Evolutionary conservation across 176 grass and related monocot species (phyloP).

Genomic region (Carex littledalei): DNA sequence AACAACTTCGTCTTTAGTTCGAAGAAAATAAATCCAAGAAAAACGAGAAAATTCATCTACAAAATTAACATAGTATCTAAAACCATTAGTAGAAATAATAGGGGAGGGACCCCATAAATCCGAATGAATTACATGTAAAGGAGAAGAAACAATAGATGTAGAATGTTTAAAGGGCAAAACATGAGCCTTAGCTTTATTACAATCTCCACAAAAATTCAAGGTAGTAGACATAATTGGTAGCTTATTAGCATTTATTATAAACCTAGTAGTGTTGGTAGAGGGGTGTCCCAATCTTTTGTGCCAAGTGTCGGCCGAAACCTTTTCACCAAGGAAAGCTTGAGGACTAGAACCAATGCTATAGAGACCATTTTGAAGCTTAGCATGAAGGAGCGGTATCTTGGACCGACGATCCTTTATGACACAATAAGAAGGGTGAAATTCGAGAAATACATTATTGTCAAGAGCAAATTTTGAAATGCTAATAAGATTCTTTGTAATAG

Average conservation of each 20-base stretch:
- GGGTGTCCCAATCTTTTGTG: background rate
- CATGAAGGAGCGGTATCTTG: no score
- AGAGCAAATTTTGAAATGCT: background rate
- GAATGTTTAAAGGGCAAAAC: background rate
- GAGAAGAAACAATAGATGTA: background rate
- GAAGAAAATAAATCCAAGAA: background rate
- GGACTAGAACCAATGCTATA: background rate
- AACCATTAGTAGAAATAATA: background rate
- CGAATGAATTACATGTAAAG: background rate
- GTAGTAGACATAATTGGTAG: background rate
- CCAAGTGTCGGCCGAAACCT: background rate
- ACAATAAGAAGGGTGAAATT: background rate
- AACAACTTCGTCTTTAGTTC: background rate
- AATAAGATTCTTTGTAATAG: background rate
- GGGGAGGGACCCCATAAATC: background rate
- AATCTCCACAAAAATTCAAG: background rate
- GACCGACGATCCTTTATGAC: no score
- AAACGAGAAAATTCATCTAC: background rate
- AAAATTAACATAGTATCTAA: background rate
- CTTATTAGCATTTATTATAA: background rate
- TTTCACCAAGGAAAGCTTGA: background rate
- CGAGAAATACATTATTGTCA: background rate
- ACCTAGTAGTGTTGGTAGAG: background rate
- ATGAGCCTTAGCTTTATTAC: background rate
- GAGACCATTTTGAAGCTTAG: no score